Base-by-base conservation (phyloP, 345 rosid genomes). In the Theobroma cacao region DNA sequence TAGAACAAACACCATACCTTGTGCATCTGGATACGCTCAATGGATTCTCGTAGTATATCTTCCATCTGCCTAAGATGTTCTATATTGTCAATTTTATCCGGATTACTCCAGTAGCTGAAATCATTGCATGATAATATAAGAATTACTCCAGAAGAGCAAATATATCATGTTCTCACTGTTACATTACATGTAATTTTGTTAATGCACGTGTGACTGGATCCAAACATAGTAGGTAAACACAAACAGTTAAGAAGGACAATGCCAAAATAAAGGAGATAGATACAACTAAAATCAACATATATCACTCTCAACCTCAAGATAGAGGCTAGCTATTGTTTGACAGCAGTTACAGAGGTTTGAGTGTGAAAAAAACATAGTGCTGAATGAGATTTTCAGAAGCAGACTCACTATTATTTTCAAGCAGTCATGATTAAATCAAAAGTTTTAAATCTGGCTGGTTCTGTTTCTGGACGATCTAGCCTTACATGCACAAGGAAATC, bases 21-120 rank as follows among this genome's bases (percentile, higher is more conserved):
- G 66, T 88, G 93, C 56, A 82, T 62, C 63, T 43, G 87, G 75
- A 93, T 77, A 74, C 78, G 85, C 66, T 84, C 88, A 75, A 94
- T 80, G 22, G 97, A 93, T 66, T 90, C 88, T 62, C 87, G 86
- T 38, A 91, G 88, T 14, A 91, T 91, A 55, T 91, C 90, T 84
- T 94, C 98, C 94, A 94, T 89, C 86, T 87, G 89, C 77, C 78
- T 72, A 71, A 91, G 90, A 79, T 89, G 90, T 75, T 89, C 94
- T 13, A 89, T 69, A 83, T 80, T 89, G 72, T 91, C 92, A 83
- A 94, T 81, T 80, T 89, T 87, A 76, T 89, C 90, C 4, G 89
- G 93, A 84, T 88, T 88, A 65, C 79, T 85, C 98, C 94, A 94
- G 81, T 82, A 89, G 85, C 97, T 91, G 92, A 69, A 84, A 87